These are phyloP conservation scores for Bacidia gigantensis DNA, from an alignment of 495 filamentous ascomycete genomes.

Conservation along the genomic window DNA sequence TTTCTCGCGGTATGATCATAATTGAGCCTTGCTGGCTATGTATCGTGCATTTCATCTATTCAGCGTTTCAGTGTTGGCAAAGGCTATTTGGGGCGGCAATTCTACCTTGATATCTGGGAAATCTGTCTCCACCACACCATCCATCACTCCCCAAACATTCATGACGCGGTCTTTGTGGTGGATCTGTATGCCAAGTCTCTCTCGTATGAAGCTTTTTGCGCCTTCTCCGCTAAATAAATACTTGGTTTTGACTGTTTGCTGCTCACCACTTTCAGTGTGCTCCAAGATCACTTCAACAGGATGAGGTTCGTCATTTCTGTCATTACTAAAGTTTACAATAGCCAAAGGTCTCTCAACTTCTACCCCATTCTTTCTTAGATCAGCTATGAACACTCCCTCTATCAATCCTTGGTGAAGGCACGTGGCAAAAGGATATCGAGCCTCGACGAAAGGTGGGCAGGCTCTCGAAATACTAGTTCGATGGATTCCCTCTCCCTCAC, in stretches of 20 bases:
- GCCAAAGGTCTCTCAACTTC: slow-evolving; percentile 49
- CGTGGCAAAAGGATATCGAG: slow-evolving; percentile 52
- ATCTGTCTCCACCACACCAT: slow-evolving; percentile 56
- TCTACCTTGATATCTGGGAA: slow-evolving; percentile 50
- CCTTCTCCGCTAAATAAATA: slow-evolving; percentile 55
- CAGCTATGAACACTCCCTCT: slow-evolving; percentile 49
- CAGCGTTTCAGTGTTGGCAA: slow-evolving; percentile 4
- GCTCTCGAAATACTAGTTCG: slow-evolving; percentile 49
- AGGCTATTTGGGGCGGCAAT: not conserved
- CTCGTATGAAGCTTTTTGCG: slow-evolving; percentile 47
- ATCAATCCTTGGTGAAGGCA: slow-evolving; percentile 53
- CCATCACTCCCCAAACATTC: slow-evolving; percentile 73
- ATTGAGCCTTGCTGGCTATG: slow-evolving; percentile 44
- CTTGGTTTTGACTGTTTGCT: slow-evolving; percentile 49
- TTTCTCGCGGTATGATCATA: slow-evolving; percentile 61
- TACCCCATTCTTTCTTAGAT: slow-evolving; percentile 45
- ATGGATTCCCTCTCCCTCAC: slow-evolving; percentile 38
- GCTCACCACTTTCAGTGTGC: slow-evolving; percentile 56
- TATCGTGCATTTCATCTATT: slow-evolving; percentile 78
- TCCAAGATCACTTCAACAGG: slow-evolving; percentile 57
- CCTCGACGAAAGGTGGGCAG: slow-evolving; percentile 52
- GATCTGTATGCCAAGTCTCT: slow-evolving; percentile 44
- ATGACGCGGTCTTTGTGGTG: slow-evolving; percentile 50
- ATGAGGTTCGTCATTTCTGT: slow-evolving; percentile 40
- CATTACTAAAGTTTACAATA: slow-evolving; percentile 45